Evolutionary conservation across 1,139 yeast species (phyloP).

Genomic region (Yamadazyma membranifaciens): DNA sequence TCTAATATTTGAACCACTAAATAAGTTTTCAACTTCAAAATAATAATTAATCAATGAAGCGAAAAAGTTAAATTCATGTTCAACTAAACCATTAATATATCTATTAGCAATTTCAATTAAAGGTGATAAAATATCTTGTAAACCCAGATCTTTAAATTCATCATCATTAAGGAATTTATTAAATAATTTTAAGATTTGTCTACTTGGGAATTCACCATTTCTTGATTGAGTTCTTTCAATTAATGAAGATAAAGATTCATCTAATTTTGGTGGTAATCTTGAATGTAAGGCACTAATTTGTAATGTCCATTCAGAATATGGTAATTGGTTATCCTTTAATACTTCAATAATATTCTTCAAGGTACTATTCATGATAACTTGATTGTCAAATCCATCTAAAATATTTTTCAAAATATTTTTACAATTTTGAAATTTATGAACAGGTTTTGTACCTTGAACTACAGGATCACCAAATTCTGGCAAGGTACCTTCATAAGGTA

Average conservation of each 20-base stretch:
- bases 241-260: constrained; percentile 60
- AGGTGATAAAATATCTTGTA: constrained; percentile 66
- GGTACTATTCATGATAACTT: constrained; percentile 85
- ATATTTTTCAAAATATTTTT: constrained; percentile 69
- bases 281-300: constrained; percentile 90
- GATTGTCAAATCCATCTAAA: constrained; percentile 89
- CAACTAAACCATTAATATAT: constrained; percentile 72
- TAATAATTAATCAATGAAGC: constrained; percentile 69
- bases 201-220: constrained; percentile 89
- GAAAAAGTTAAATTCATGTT: constrained; percentile 80
- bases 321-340: constrained; percentile 76
- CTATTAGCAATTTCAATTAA: constrained; percentile 66
- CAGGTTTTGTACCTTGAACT: constrained; percentile 80
- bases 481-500: constrained; percentile 91
- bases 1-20: constrained; percentile 70
- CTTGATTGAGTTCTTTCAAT: constrained; percentile 69
- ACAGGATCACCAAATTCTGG: constrained; percentile 86
- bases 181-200: constrained; percentile 64
- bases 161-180: constrained; percentile 53
- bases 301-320: constrained; percentile 88
- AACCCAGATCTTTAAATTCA: constrained; percentile 42
- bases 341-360: constrained; percentile 69
- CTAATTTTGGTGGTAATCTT: constrained; percentile 78
- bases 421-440: constrained; percentile 64
- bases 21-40: constrained; percentile 71